Evolutionary conservation across 345 rosid genomes (phyloP).

Genomic region (Laguncularia racemosa): DNA sequence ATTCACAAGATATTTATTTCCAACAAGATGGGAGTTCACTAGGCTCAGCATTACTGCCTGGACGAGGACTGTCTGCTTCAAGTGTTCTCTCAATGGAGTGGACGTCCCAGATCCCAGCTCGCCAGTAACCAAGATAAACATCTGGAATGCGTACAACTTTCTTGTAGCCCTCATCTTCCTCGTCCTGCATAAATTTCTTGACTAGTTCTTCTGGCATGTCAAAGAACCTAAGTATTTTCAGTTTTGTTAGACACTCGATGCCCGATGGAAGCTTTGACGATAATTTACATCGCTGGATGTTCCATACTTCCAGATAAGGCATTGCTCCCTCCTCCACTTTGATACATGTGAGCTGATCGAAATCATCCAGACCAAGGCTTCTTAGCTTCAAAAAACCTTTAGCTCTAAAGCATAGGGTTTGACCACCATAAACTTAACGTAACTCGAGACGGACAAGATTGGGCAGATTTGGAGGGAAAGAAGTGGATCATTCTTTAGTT

Average conservation of each 20-base stretch:
- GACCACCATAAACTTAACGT: conserved; percentile 18
- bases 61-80: neutral
- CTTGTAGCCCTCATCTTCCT: conserved; percentile 11
- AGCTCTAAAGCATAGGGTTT: conserved; percentile 13
- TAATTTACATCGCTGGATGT: conserved; percentile 18
- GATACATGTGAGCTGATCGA: conserved; percentile 18
- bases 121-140: conserved; percentile 21
- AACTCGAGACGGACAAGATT: conserved; percentile 31
- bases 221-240: conserved; percentile 21
- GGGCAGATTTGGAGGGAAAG: conserved; percentile 21
- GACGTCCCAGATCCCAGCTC: conserved; percentile 24
- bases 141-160: conserved; percentile 22
- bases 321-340: conserved; percentile 22
- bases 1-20: conserved; percentile 5
- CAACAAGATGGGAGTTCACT: conserved; percentile 15
- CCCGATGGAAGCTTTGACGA: conserved; percentile 22
- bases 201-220: conserved; percentile 29
- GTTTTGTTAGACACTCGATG: conserved; percentile 19
- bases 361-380: conserved; percentile 23
- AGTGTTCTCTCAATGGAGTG: conserved; percentile 12
- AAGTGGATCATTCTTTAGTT: conserved; percentile 25
- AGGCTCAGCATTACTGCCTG: conserved; percentile 7
- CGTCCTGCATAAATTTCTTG: conserved; percentile 10
- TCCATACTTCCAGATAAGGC: conserved; percentile 21
- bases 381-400: conserved; percentile 26